Percentiles rank a stretch among this genome's conserved stretches.
Conservation (phyloP, 2,329 filamentous ascomycete genomes). For the Stagonosporopsis chrysanthemi region DNA sequence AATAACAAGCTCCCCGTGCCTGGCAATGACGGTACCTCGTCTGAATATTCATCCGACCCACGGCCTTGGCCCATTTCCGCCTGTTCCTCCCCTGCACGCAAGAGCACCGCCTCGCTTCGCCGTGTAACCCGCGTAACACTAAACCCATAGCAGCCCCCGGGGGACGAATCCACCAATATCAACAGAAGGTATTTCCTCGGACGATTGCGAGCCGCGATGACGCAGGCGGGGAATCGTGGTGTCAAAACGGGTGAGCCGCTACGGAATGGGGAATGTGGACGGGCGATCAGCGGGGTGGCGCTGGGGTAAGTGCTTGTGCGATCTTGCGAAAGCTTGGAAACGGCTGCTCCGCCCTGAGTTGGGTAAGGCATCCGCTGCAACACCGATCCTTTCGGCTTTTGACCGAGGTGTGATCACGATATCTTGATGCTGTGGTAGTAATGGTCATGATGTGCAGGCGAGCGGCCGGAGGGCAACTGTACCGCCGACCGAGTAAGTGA, state of each 20-base stretch:
- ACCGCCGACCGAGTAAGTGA: not conserved
- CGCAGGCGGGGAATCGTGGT: conserved; percentile 12
- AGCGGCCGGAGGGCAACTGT: not conserved
- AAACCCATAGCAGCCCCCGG: not conserved
- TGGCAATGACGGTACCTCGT: conserved; percentile 24
- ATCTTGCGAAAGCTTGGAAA: conserved; percentile 27
- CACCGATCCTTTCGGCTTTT: conserved; percentile 15
- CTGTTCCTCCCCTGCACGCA: conserved; percentile 6
- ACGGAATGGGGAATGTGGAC: conserved; percentile 9
- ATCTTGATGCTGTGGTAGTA: not conserved
- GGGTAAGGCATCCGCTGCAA: conserved; percentile 22
- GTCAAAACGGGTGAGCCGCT: conserved; percentile 23
- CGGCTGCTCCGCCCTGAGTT: conserved; percentile 17
- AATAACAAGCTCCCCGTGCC: conserved; percentile 9
- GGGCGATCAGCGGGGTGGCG: conserved; percentile 29
- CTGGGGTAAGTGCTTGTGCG: conserved; percentile 22
- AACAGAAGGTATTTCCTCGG: conserved; percentile 7
- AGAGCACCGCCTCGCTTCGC: conserved; percentile 8
- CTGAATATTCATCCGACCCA: conserved; percentile 21
- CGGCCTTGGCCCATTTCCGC: not conserved
- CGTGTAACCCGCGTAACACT: conserved; percentile 16
- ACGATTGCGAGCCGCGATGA: conserved; percentile 4
- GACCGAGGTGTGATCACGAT: conserved; percentile 8
- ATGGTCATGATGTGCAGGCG: not conserved
- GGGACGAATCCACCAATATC: conserved; percentile 19